Evolutionary conservation across 1,139 yeast species (phyloP).

Genomic region (Lodderomyces jiufengensis): DNA sequence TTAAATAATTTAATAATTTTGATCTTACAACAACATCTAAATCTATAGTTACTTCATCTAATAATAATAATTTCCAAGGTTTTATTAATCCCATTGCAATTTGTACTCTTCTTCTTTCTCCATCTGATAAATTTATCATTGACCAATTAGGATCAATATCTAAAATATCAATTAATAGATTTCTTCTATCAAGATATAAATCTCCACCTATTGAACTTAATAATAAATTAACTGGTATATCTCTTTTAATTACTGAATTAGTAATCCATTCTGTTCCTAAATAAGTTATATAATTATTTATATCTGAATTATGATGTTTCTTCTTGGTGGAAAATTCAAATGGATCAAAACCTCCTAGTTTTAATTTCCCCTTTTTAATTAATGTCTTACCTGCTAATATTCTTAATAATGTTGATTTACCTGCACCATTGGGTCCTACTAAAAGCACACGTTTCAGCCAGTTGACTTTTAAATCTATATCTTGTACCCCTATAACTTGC

Average conservation of each 20-base stretch:
- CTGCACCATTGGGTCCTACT: slow-evolving; percentile 96
- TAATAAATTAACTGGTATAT: slow-evolving; percentile 78
- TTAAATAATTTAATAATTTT: slow-evolving; percentile 64
- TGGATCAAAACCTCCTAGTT: slow-evolving; percentile 82
- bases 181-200: slow-evolving; percentile 68
- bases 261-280: slow-evolving; percentile 98
- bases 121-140: slow-evolving; percentile 89
- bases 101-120: slow-evolving; percentile 92
- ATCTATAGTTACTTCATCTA: slow-evolving; percentile 96
- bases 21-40: slow-evolving; percentile 88
- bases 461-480: slow-evolving; percentile 57
- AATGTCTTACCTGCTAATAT: slow-evolving; percentile 89
- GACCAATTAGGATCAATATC: slow-evolving; percentile 90
- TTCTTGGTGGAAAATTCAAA: slow-evolving; percentile 58
- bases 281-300: slow-evolving; percentile 57
- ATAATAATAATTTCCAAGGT: slow-evolving; percentile 80
- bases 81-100: slow-evolving; percentile 86
- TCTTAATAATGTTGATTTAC: slow-evolving; percentile 82
- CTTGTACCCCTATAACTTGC: slow-evolving; percentile 57
- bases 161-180: slow-evolving; percentile 64
- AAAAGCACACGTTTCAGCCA: slow-evolving; percentile 74
- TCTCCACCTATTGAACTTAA: slow-evolving; percentile 84
- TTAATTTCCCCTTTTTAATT: slow-evolving; percentile 64
- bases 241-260: slow-evolving; percentile 84
- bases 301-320: slow-evolving; percentile 40